Base-by-base conservation (phyloP, 2,329 filamentous ascomycete genomes). In the Colletotrichum paranaense region DNA sequence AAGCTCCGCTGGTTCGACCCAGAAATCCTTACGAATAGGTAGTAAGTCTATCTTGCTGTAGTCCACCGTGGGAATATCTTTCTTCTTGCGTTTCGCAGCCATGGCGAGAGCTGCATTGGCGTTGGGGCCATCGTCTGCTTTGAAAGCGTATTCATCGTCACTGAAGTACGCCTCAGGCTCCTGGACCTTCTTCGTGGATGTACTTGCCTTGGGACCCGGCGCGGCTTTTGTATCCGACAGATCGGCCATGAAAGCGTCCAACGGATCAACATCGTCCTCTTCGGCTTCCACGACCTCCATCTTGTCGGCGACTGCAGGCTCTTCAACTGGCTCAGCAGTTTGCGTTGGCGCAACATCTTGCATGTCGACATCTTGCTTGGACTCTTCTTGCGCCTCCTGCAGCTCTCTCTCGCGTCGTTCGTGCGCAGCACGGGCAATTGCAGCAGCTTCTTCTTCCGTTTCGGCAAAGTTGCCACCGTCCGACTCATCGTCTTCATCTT, bases 201-300 rank as follows among this genome's bases (percentile, higher is more conserved):
- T 64, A 67, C 57, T 75, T 69, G 73, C 73, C 69, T 73, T 60
- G n/a, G 57, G 60, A 53, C 22, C 64, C 26, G 78, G 74, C 2
- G 77, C 62, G 56, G 79, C 80, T 72, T 83, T 84, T 12, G 79
- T 76, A 52, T 88, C 82, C 67, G 88, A 87, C 19, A 91, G 86
- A 74, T 89, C 90, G 65, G 92, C 93, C 97, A 99, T 99, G 85
- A 97, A 99, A n/a, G 95, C 96, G 84, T 99, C 97, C 49, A 99
- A 86, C 8, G 97, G 95, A 81, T 99, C 97, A 46, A 97, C 84
- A 58, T 95, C 94, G 38, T 84, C 83, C 68, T 83, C 81, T 49
- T 49, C 42, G 8, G 42, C 42, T 67, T 80, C 84, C 76, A 91
- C 90, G 72, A 90, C 83, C 32, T 91, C 87, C 89, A 92, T 92